A percentile compares a stretch with the other conserved stretches of the same genome.
Conservation (phyloP, 345 rosid genomes). For the Heritiera fomes region DNA sequence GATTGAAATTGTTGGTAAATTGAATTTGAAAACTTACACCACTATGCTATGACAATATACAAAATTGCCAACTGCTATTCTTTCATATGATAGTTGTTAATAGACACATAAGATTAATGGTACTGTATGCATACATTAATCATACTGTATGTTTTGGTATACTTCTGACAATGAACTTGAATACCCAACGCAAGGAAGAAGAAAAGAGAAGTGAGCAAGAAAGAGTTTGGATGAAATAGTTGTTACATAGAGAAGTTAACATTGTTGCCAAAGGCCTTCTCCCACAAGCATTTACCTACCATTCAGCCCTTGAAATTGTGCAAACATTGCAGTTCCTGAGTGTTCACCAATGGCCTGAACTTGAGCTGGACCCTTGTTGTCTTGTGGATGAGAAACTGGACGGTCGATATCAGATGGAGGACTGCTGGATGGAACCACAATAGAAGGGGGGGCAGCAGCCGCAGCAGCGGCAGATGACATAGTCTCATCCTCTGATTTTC, state of each 20-base stretch:
- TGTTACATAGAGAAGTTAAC: constrained; percentile 16
- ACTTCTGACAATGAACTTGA: constrained; percentile 8
- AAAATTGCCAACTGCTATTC: neutral
- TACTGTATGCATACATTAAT: constrained; percentile 24
- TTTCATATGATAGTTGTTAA: neutral
- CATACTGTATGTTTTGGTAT: constrained; percentile 14
- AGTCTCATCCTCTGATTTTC: constrained; percentile 53
- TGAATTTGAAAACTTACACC: neutral
- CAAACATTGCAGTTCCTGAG: constrained; percentile 68
- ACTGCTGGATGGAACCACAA: constrained; percentile 28
- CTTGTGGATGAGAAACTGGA: constrained; percentile 40
- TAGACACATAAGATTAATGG: constrained; percentile 8
- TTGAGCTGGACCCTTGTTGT: constrained; percentile 41
- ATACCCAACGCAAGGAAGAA: neutral
- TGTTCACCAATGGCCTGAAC: constrained; percentile 48
- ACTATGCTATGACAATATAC: neutral
- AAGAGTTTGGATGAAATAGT: neutral
- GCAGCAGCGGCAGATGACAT: constrained; percentile 23
- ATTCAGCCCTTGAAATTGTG: constrained; percentile 57
- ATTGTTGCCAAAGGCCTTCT: neutral
- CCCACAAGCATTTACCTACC: constrained; percentile 49
- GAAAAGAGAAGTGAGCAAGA: neutral
- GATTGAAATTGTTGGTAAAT: neutral
- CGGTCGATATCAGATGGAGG: constrained; percentile 27
- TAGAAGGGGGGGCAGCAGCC: constrained; percentile 28